Base-by-base conservation (phyloP, 495 filamentous ascomycete genomes). In the Tetracladium marchalianum region DNA sequence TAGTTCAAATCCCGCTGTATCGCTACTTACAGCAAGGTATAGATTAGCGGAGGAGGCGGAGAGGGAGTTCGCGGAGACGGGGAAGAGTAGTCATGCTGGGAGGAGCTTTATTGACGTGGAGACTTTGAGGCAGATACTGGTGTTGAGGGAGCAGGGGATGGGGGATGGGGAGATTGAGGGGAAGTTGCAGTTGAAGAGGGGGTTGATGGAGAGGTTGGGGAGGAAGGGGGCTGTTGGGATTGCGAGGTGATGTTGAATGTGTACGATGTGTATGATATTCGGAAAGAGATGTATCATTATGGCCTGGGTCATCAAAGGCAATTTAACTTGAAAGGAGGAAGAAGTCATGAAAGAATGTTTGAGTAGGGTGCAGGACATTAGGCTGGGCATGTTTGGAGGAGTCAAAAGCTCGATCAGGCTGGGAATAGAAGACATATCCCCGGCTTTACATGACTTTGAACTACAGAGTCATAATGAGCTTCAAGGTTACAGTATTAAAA, bases 71-170 rank as follows among this genome's bases (percentile, higher is more conserved):
- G 62, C 66, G 11, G 50, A 49, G 0, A 31, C 72, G 8, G 73
- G 76, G 0, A 66, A 58, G 49, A 65, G 51, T 11, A 67, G 69
- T 10, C 65, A 50, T 4, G 63, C 66, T 32, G 78, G 75, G 1
- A 63, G 79, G 50, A 57, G 67, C 45, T 84, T 78, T 58, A 44
- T 84, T 47, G 82, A 85, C 72, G 73, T 75, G 1, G 56, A 67
- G 41, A 78, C 73, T 18, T 67, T 87, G 32, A 57, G 74, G 54
- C 71, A 80, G 67, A 71, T 75, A n/a, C 44, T 87, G 55, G 58
- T 63, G 35, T 62, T 84, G 71, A 65, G 77, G 54, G 62, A 70
- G 47, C 68, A 71, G 63, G 66, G 71, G 1, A 54, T 76, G 52
- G 43, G 45, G 16, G 60, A 44, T 32, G 62, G 36, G 38, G 71